Evolutionary conservation across 2,329 filamentous ascomycete genomes (phyloP).

Genomic region (Scedosporium aurantiacum): DNA sequence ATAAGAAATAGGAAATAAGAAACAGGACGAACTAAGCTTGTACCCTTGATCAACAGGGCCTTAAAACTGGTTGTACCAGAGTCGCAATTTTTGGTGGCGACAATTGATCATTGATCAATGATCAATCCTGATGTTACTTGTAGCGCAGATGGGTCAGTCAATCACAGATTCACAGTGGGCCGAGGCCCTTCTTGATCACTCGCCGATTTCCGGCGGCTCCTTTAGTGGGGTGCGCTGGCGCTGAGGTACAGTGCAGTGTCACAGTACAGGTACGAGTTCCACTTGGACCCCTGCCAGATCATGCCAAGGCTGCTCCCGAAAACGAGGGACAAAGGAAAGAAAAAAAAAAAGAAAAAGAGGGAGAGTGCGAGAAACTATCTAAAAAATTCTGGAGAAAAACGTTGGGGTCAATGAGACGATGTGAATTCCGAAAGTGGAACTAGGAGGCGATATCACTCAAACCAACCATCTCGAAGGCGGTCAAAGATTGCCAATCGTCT

Average conservation of each 20-base stretch:
- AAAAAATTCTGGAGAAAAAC: slow-evolving; percentile 8
- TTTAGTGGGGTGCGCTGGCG: neutral
- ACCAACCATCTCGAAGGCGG: neutral
- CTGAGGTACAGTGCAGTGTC: no score
- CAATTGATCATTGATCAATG: no score
- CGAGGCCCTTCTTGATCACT: neutral
- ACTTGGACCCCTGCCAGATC: neutral
- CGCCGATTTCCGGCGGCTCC: neutral
- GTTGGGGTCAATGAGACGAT: slow-evolving; percentile 7
- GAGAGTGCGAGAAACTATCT: neutral
- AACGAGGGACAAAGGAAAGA: slow-evolving; percentile 9
- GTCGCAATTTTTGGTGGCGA: no score
- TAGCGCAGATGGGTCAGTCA: slow-evolving; percentile 3
- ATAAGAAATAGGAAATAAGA: no score
- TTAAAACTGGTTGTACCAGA: no score
- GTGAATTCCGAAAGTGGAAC: neutral
- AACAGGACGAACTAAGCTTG: no score
- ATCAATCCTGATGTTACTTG: no score
- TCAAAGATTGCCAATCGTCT: neutral
- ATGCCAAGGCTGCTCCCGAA: slow-evolving; percentile 7
- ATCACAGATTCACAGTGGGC: neutral
- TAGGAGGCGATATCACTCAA: neutral
- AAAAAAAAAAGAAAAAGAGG: slow-evolving; percentile 7
- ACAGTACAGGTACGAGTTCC: neutral
- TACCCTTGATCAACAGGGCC: no score